Evolutionary conservation across 306 rosid species (phyloP), one percentile per base, ranked within the genome.

Genomic region (Cucumis hystrix): DNA sequence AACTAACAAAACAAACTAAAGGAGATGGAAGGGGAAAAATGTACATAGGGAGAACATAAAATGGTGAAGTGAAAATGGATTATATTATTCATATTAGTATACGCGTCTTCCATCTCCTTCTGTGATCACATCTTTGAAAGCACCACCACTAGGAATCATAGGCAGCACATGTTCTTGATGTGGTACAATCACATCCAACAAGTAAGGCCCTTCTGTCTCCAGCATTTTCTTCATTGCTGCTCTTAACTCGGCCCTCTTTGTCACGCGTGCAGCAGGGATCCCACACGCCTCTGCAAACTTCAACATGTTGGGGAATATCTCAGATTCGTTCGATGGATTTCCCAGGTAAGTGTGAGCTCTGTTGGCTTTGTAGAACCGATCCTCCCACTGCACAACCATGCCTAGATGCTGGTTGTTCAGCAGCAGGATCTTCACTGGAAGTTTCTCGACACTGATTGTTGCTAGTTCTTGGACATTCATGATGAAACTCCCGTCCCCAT

Each of bases 151-250:
- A 0, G 97, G 97, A 79, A 95, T 95, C 98, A 92, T 95, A 0
- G 99, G 97, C 88, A 95, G 79, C 17, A 95, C 97, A 79, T 95
- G 97, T 75, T 90, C 99, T 76, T 95, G 99, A 87, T 95, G 97
- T 1, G 97, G 99, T 23, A 90, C 95, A 43, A 95, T 85, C 10
- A 92, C 98, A 71, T 93, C 72, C 20, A 65, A 65, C 51, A 95
- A 83, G 82, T 92, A 95, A 0, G 97, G 97, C n/a, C 98, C 98
- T 4, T 94, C 89, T 6, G 92, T 87, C 63, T 88, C 93, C 87
- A 92, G 62, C 98, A 95, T 95, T 80, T 83, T 89, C 89, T 87
- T 86, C 39, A 95, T 86, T 33, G 93, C 97, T 3, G 78, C 91
- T 79, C 89, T 86, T 13, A 95, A 79, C 8, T 90, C 93, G 47